Evolutionary conservation across 495 filamentous ascomycete genomes (phyloP).

Genomic region (Filosporella fistucella): DNA sequence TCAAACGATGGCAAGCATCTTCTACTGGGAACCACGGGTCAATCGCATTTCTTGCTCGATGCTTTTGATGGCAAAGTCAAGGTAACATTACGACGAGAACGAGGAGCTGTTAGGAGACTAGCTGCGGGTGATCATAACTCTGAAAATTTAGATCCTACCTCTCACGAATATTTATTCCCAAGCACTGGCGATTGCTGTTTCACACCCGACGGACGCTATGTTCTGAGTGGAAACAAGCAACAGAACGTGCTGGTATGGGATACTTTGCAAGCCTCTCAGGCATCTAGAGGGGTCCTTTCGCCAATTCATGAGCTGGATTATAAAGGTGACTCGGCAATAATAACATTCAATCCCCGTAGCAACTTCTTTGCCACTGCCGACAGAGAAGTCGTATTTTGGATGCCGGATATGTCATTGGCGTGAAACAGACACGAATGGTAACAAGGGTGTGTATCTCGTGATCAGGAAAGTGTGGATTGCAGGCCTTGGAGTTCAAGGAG

Average conservation of each 20-base stretch:
- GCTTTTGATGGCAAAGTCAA: constrained; percentile 77
- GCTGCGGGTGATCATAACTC: constrained; percentile 40
- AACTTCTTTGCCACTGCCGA: constrained; percentile 89
- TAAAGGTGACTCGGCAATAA: constrained; percentile 61
- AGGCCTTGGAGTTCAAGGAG: too few species aligned
- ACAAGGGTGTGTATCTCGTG: too few species aligned
- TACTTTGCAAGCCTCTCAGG: constrained; percentile 47
- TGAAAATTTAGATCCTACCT: constrained; percentile 23
- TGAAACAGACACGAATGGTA: neutral
- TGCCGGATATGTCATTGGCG: constrained; percentile 64
- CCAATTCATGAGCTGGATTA: constrained; percentile 62
- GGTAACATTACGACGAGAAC: constrained; percentile 50
- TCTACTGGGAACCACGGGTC: constrained; percentile 72
- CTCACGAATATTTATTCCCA: constrained; percentile 29
- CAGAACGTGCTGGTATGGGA: constrained; percentile 85
- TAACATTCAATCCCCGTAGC: constrained; percentile 85
- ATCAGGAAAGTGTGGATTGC: too few species aligned
- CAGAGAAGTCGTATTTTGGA: constrained; percentile 84
- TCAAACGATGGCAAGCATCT: constrained; percentile 90
- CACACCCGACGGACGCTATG: constrained; percentile 78
- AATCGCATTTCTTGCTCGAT: constrained; percentile 84
- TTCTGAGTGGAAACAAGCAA: constrained; percentile 69
- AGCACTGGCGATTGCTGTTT: constrained; percentile 81
- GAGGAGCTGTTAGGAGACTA: constrained; percentile 36
- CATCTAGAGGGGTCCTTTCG: constrained; percentile 49